These are phyloP conservation scores for Ophiostoma novo-ulmi DNA, from an alignment of 2,329 filamentous ascomycete species.

Conservation along the genomic window DNA sequence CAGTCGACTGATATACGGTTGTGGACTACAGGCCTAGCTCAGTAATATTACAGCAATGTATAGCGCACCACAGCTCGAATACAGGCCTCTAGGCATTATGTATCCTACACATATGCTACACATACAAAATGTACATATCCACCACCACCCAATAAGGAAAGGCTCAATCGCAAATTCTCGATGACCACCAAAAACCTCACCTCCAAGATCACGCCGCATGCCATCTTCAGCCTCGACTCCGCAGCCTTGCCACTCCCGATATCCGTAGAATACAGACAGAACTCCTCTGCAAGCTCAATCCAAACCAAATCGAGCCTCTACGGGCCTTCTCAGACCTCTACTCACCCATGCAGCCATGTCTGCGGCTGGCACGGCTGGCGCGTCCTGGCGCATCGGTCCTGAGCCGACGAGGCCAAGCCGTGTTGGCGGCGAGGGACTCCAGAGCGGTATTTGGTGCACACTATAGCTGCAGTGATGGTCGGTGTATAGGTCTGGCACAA, in stretches of 20 bases:
- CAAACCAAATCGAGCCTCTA: neutral
- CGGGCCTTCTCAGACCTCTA: neutral
- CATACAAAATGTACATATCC: neutral
- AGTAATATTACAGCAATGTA: neutral
- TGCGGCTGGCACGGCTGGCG: slow-evolving; percentile 32
- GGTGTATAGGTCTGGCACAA: neutral
- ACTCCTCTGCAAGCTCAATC: neutral
- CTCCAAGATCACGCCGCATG: neutral
- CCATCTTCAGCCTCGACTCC: neutral
- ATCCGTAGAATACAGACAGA: neutral
- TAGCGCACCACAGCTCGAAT: neutral
- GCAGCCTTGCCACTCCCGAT: neutral
- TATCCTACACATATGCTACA: neutral
- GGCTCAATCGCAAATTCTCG: slow-evolving; percentile 19
- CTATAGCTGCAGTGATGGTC: neutral
- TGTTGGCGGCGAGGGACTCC: neutral
- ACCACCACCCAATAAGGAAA: slow-evolving; percentile 17
- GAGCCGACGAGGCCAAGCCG: neutral
- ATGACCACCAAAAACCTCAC: neutral
- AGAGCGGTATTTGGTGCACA: neutral
- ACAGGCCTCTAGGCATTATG: neutral
- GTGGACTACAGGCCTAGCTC: neutral
- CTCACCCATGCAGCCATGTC: slow-evolving; percentile 35
- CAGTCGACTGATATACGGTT: neutral
- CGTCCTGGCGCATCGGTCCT: slow-evolving; percentile 26